Percentiles rank a stretch among this genome's conserved stretches.
Evolutionary conservation across 164 flowering plant genomes (phyloP).

Genomic region (Nymphaea thermarum): DNA sequence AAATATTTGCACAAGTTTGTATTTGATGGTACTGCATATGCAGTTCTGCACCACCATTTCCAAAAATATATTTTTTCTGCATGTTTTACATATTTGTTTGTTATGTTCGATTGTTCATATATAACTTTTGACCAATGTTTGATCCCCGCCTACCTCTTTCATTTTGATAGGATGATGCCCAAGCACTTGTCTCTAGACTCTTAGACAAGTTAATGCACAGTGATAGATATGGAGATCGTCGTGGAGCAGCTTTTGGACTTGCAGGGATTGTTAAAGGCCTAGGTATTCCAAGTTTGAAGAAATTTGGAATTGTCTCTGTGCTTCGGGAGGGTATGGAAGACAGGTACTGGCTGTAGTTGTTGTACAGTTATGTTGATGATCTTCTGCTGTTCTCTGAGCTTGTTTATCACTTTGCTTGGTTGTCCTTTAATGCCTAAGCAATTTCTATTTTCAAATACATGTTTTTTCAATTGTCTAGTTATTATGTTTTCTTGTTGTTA

Average conservation of each 20-base stretch:
- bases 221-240: conserved; percentile 97
- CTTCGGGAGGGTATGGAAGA: conserved; percentile 60
- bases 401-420: no score
- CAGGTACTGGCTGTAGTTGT: conserved; percentile 32
- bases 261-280: conserved; percentile 93
- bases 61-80: not conserved
- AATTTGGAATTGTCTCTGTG: conserved; percentile 46
- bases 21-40: no score
- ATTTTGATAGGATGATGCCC: conserved; percentile 65
- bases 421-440: no score
- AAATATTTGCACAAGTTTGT: no score
- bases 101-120: not conserved
- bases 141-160: not conserved
- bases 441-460: no score
- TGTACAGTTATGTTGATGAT: not conserved
- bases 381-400: no score
- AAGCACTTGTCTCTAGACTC: conserved; percentile 61
- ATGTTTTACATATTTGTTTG: not conserved
- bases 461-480: no score
- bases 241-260: conserved; percentile 99
- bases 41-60: not conserved
- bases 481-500: no score
- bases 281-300: conserved; percentile 78
- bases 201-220: conserved; percentile 79
- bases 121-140: not conserved